Base-by-base conservation (phyloP, 441 rosid species). In the Euphorbia schlechtendalii region DNA sequence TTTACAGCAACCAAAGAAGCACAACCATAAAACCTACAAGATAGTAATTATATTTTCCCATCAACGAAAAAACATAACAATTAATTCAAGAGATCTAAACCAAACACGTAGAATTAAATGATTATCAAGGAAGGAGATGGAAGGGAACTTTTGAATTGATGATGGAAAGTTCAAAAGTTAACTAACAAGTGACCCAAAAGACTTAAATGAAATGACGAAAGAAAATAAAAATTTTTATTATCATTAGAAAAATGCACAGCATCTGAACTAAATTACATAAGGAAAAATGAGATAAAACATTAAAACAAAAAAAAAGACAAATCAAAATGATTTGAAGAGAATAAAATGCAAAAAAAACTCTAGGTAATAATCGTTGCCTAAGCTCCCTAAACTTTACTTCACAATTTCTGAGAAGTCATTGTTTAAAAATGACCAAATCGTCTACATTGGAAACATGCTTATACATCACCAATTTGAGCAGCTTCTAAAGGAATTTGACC, bases 351-450 rank as follows among this genome's bases (percentile, higher is more conserved):
- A 3, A 52, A 41, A 8, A 63, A 32, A 5, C 25, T 18, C 51
- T 51, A 21, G 41, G 12, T 14, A 53, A 63, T 32, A 32, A 58
- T 34, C 24, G 58, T 27, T 18, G 13, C 5, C 48, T 22, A 56
- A 46, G 32, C 30, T 20, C 34, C 43, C 34, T 32, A 32, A 32
- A 32, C 34, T 2, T 32, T 3, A 32, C 34, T 32, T 32, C 34
- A 32, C 34, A 32, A 32, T 2, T 2, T 32, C 6, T 32, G 3
- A 32, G 22, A 41, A 9, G 18, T 53, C 36, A 45, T 22, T 52
- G 55, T 28, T 64, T n/a, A 34, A 25, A 63, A 63, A 12, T 63
- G 64, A 69, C 66, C 71, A 69, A 66, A 69, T 54, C 69, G 21
- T 59, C 28, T 32, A 41, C 22, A 62, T 27, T 48, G 34, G 12